Conservation (phyloP, 2,329 filamentous ascomycete genomes). For the Ceratocystis diversiconidia region DNA sequence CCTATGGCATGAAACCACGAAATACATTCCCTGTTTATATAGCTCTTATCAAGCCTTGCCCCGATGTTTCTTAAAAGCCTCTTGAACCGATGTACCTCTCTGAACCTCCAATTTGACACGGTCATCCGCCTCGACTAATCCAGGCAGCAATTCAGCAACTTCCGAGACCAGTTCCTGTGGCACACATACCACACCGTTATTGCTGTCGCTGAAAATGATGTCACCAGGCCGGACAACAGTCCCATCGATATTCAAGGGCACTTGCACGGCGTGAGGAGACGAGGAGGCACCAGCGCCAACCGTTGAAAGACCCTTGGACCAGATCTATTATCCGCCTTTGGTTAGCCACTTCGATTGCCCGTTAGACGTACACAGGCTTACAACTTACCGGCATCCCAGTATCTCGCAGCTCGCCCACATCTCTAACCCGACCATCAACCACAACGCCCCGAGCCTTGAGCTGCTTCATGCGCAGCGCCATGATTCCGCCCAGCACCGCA, state of each 20-base stretch:
- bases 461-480: constrained; percentile 53
- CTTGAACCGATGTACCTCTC: constrained; percentile 45
- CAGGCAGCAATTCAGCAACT: constrained; percentile 46
- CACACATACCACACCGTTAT: constrained; percentile 57
- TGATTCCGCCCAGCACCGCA: constrained; percentile 63
- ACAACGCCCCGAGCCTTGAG: constrained; percentile 47
- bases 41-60: constrained; percentile 23
- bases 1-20: background rate
- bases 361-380: too few relatives aligned
- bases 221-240: constrained; percentile 41
- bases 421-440: constrained; percentile 54
- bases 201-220: constrained; percentile 53
- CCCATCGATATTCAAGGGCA: constrained; percentile 32
- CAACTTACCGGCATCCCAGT: constrained; percentile 40
- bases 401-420: constrained; percentile 44
- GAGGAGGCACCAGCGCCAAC: constrained; percentile 43
- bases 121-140: constrained; percentile 37
- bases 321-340: constrained; percentile 30
- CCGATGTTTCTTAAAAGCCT: constrained; percentile 50
- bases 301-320: constrained; percentile 41
- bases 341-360: too few relatives aligned
- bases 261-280: constrained; percentile 39
- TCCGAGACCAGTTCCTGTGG: constrained; percentile 44
- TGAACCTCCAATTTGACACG: constrained; percentile 51
- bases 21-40: background rate